A percentile compares a stretch with the other conserved stretches of the same genome.
These are phyloP conservation scores for Coemansia asiatica DNA, from an alignment of 192 early-diverging fungal genomes.

Conservation along the genomic window DNA sequence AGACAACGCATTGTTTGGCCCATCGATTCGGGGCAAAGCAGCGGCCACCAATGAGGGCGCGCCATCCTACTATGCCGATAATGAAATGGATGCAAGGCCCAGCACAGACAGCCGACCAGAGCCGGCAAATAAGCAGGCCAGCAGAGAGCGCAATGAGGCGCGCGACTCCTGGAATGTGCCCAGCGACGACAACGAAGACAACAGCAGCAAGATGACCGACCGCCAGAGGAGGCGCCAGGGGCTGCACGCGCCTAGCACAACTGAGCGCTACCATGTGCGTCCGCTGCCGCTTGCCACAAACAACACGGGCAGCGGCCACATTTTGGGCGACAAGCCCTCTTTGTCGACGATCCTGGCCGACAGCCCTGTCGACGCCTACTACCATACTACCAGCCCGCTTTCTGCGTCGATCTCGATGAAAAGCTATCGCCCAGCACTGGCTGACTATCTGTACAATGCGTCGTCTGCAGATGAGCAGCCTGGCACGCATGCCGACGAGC, in stretches of 20 bases:
- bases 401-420: slow-evolving; percentile 27
- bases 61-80: slow-evolving; percentile 40
- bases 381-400: slow-evolving; percentile 24
- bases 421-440: slow-evolving; percentile 17
- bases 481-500: not conserved
- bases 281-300: slow-evolving; percentile 13
- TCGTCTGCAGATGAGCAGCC: slow-evolving; percentile 37
- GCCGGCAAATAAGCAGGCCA: not conserved
- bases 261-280: slow-evolving; percentile 39
- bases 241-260: slow-evolving; percentile 23
- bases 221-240: slow-evolving; percentile 42
- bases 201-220: slow-evolving; percentile 6
- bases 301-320: not conserved
- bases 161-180: slow-evolving; percentile 37
- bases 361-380: slow-evolving; percentile 33
- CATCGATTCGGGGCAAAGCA: slow-evolving; percentile 9
- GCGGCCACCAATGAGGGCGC: slow-evolving; percentile 18
- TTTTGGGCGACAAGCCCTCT: not conserved
- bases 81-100: slow-evolving; percentile 27
- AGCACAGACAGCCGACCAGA: not conserved
- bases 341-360: slow-evolving; percentile 15
- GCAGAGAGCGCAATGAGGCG: slow-evolving; percentile 9
- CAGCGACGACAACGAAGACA: slow-evolving; percentile 37
- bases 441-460: slow-evolving; percentile 18
- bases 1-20: slow-evolving; percentile 23